Percentiles rank a stretch among this genome's conserved stretches.
phyloP scores from a whole-genome alignment of 768 basidiomycete species.

The Tulasnella sp. region DNA sequence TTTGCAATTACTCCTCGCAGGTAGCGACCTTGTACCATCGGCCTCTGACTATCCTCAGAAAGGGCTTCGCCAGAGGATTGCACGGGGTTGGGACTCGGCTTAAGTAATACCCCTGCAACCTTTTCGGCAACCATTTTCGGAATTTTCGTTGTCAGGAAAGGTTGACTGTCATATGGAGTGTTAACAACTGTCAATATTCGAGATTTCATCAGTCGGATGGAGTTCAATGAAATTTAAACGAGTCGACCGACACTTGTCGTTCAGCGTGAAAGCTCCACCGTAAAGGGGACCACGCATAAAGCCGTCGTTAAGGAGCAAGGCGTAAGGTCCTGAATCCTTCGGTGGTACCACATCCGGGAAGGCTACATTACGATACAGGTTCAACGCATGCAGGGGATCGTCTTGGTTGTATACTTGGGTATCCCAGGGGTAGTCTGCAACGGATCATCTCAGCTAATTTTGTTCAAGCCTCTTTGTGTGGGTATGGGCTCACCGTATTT shows the following conservation, averaged over 20 bases:
- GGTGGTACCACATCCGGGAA: neutral
- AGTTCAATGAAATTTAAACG: neutral
- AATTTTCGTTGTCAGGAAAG: neutral
- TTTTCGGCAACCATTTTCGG: neutral
- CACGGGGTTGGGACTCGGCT: neutral
- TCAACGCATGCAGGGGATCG: neutral
- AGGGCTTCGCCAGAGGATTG: neutral
- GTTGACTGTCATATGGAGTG: neutral
- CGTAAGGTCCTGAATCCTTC: neutral
- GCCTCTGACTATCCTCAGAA: neutral
- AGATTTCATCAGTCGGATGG: neutral
- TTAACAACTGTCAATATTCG: neutral
- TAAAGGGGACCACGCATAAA: slow-evolving; percentile 10
- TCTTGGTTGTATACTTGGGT: neutral
- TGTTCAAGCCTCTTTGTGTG: neutral
- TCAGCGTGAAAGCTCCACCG: neutral
- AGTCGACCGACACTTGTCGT: neutral
- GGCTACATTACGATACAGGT: neutral
- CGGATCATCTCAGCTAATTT: neutral
- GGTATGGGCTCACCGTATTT: neutral
- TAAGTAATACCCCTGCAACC: neutral
- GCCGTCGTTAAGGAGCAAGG: neutral
- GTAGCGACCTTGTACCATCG: neutral
- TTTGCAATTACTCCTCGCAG: neutral
- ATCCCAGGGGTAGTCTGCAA: neutral